Evolutionary conservation across 345 rosid genomes (phyloP).

Genomic region (Gossypium bickii): DNA sequence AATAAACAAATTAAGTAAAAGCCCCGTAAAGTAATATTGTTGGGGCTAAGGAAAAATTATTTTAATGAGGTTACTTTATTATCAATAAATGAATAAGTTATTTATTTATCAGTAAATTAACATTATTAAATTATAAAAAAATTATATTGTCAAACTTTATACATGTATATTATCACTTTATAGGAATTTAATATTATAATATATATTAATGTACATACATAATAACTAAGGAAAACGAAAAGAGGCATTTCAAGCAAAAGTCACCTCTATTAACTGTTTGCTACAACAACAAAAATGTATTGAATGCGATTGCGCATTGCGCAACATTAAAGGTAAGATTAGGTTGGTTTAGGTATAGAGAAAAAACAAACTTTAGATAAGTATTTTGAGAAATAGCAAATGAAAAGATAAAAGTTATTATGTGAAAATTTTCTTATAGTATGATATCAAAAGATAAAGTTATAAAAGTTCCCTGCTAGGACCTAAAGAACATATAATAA

Average conservation of each 20-base stretch:
- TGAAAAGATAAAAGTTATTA: too few species aligned
- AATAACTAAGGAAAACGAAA: background rate
- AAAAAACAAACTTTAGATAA: too few species aligned
- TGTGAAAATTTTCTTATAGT: too few species aligned
- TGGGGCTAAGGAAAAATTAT: background rate
- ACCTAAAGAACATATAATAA: background rate
- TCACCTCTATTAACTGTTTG: background rate
- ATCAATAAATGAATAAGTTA: background rate
- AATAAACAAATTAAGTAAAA: constrained; percentile 17
- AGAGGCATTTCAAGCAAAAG: background rate
- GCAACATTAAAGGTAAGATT: background rate
- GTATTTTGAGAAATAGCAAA: too few species aligned
- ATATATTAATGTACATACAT: background rate
- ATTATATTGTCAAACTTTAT: background rate
- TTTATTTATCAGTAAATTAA: background rate
- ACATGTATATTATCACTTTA: background rate
- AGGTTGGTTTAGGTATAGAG: too few species aligned
- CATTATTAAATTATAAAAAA: too few species aligned
- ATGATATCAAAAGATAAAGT: too few species aligned
- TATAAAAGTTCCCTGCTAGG: background rate
- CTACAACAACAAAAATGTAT: background rate
- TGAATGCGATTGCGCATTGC: background rate
- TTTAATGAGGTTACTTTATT: background rate
- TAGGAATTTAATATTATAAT: background rate
- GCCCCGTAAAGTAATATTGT: background rate